Evolutionary conservation across 2,329 filamentous ascomycete genomes (phyloP), one percentile per base, ranked within the genome.

Genomic region (Phaeosphaeria sp.): DNA sequence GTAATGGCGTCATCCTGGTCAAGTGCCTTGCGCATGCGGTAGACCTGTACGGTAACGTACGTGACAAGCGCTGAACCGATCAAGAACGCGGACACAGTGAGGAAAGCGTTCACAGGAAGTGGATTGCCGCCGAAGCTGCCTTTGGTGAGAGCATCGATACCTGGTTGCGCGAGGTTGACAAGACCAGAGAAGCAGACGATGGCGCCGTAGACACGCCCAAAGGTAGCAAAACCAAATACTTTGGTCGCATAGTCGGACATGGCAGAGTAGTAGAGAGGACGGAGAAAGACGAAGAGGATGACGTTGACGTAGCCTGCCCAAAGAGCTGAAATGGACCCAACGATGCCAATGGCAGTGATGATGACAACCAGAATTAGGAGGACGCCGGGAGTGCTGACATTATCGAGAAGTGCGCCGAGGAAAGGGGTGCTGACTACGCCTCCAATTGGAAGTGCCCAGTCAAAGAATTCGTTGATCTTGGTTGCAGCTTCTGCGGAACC

Each of bases 231-330:
- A 5, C 93, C 93, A 73, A 97, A 97, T 21, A 96, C 92, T 76
- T 96, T 96, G 59, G 91, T 91, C 23, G 87, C 86, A 72, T 95
- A 96, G 78, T 96, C 93, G 42, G 89, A 93, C 66, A 96, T 91
- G 9, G 92, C 89, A 0, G 92, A 95, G 79, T 96, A 96, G 78
- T 96, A 97, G 25, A 96, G 89, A 0, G 93, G 93, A 0, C 93
- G 87, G 68, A 94, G 91, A 30, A 96, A 78, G 27, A 94, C 90
- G 72, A 96, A 96, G 11, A 96, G 84, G 39, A 84, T 78, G 51
- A 96, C 82, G 68, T 93, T 93, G 46, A 84, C 80, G 67, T 95
- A 95, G 0, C 89, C 91, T 0, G 88, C 87, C 84, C 87, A 89
- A 15, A 85, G 79, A 60, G 85, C 82, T 0, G 89, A 88, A 10